A percentile compares a stretch with the other conserved stretches of the same genome.
Evolutionary conservation across 2,329 filamentous ascomycete genomes (phyloP).

Genomic region (Pseudogymnoascus sp.): DNA sequence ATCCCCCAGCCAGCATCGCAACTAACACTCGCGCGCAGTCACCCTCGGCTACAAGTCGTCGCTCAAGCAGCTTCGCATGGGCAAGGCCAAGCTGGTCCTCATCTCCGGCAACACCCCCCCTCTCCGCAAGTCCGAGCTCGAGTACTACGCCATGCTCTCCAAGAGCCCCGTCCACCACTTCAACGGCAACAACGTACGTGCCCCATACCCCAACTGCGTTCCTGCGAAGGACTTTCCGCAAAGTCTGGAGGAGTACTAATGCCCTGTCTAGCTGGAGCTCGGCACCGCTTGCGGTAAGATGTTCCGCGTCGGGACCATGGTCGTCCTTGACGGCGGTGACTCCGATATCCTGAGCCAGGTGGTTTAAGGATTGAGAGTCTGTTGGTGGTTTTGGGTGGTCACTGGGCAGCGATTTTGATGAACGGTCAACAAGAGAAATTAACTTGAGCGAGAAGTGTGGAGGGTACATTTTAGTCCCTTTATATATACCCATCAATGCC

Average conservation of each 20-base stretch:
- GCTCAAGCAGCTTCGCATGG: conserved; percentile 83
- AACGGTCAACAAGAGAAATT: not conserved
- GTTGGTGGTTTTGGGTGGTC: conserved; percentile 5
- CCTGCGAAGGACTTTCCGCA: conserved; percentile 7
- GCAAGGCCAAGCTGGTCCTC: conserved; percentile 98
- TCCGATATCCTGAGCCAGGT: conserved; percentile 90
- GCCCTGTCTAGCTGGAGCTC: conserved; percentile 74
- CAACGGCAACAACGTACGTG: conserved; percentile 97
- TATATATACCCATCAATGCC: conserved; percentile 7
- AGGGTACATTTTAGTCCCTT: not conserved
- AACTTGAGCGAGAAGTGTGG: conserved; percentile 5
- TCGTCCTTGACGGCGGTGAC: conserved; percentile 94
- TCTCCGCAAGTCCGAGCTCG: conserved; percentile 94
- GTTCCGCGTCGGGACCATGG: conserved; percentile 96
- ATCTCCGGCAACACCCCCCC: conserved; percentile 94
- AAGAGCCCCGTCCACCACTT: conserved; percentile 98
- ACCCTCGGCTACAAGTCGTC: conserved; percentile 85
- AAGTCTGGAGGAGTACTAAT: conserved; percentile 47
- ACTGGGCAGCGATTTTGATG: not conserved
- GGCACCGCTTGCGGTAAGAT: conserved; percentile 98
- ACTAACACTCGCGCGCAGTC: conserved; percentile 43
- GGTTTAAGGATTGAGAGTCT: conserved; percentile 45
- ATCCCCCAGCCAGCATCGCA: not conserved
- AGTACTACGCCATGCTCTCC: conserved; percentile 88
- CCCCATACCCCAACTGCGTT: not conserved